Evolutionary conservation across 805 yeast genomes (phyloP).

Genomic region (Candida andamanensis): DNA sequence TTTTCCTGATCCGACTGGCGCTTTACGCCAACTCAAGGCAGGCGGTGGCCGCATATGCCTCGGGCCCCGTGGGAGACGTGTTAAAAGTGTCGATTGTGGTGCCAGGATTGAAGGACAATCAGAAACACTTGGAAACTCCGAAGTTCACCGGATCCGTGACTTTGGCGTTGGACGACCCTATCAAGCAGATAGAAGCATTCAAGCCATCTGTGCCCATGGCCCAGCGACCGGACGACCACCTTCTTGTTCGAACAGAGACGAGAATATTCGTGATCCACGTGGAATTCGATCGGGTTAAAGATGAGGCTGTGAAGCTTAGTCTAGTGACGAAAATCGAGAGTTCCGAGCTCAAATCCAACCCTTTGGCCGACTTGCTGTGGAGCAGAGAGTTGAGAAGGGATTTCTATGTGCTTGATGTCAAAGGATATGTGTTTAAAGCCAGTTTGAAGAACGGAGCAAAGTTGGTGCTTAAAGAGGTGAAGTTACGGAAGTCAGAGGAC

Average conservation of each 20-base stretch:
- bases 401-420: conserved; percentile 44
- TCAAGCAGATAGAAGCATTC: conserved; percentile 37
- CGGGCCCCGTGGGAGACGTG: conserved; percentile 24
- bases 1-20: conserved; percentile 10
- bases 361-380: conserved; percentile 42
- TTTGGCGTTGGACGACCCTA: conserved; percentile 25
- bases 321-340: conserved; percentile 5
- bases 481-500: conserved; percentile 1
- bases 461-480: conserved; percentile 2
- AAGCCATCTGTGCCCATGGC: conserved; percentile 2
- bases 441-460: conserved; percentile 10
- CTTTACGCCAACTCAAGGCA: neutral
- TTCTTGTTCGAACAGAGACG: conserved; percentile 34
- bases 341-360: conserved; percentile 6
- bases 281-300: conserved; percentile 1
- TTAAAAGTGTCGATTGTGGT: conserved; percentile 8
- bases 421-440: conserved; percentile 50
- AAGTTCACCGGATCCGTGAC: conserved; percentile 1
- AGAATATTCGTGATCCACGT: conserved; percentile 26
- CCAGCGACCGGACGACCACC: conserved; percentile 2
- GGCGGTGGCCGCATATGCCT: conserved; percentile 19
- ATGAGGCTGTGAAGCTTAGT: conserved; percentile 8
- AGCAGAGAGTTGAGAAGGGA: conserved; percentile 36
- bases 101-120: conserved; percentile 1
- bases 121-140: conserved; percentile 1